Evolutionary conservation across 352 stramenopile genomes (phyloP), one percentile per base, ranked within the genome.

Genomic region (Phytophthora citrophthora): DNA sequence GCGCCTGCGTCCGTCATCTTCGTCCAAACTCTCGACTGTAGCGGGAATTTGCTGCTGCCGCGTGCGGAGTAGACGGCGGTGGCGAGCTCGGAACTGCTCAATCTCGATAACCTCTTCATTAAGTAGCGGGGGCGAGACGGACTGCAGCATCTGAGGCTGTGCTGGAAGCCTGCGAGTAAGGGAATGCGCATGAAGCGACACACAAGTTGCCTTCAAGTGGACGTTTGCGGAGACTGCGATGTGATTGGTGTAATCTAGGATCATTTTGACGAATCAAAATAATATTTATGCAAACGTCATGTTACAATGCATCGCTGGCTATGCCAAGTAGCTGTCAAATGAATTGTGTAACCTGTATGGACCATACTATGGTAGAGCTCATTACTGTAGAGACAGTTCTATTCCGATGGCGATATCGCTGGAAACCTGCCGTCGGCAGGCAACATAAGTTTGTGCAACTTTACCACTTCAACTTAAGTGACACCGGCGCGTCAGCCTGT

Each of bases 41-140:
- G 18, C 8, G 20, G 31, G 39, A 8, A 29, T 31, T 0, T 39
- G 8, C 1, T 57, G 43, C 7, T 47, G 44, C 6, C 55, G 57
- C 54, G 32, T 12, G 18, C 76, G 70, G 38, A 64, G 44, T 13
- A 73, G 52, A 36, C 61, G 69, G 36, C 76, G 74, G 49, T 74
- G 70, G 5, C 54, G 65, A 27, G 69, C 65, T 16, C 76, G 76
- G 40, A 83, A 79, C 23, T 49, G 64, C 61, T 86, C 76, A 38
- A 81, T 73, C 50, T 83, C 71, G 29, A 54, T 51, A 16, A 49
- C 41, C 3, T 71, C 27, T 1, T 69, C 48, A 20, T 11, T 32
- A 9, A 38, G 20, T 10, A 45, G 18, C 6, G 16, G 5, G 6
- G 16, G 18, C 20, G 51, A 13, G 6, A 69, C 9, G 10, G 58